These are phyloP conservation scores for Taiozyma sp. DNA, from an alignment of 1,139 yeast species.

Conservation along the genomic window DNA sequence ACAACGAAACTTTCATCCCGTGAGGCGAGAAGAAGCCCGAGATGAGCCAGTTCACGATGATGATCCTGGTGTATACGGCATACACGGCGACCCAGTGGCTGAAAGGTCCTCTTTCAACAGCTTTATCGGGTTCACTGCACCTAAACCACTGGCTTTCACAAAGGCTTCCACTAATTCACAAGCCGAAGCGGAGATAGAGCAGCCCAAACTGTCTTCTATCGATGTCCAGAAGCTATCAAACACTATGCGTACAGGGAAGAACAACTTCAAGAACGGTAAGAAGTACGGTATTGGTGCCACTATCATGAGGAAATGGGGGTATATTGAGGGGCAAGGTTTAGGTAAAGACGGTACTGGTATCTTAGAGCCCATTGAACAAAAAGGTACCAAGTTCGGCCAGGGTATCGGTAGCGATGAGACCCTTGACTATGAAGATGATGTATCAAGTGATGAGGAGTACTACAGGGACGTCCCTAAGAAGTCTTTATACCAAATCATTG, in stretches of 20 bases:
- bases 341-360: slow-evolving; percentile 73
- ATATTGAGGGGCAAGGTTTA: slow-evolving; percentile 73
- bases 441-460: slow-evolving; percentile 19
- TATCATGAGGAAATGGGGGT: slow-evolving; percentile 82
- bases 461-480: slow-evolving; percentile 21
- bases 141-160: slow-evolving; percentile 6
- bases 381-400: slow-evolving; percentile 55
- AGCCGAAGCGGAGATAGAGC: not conserved
- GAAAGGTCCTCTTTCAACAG: not conserved
- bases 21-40: not conserved
- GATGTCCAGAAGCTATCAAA: slow-evolving; percentile 12
- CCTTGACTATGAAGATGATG: slow-evolving; percentile 14
- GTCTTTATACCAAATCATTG: slow-evolving; percentile 32
- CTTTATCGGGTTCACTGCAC: not conserved
- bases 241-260: slow-evolving; percentile 4
- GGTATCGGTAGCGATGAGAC: slow-evolving; percentile 56
- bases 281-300: slow-evolving; percentile 84
- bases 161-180: slow-evolving; percentile 1
- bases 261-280: slow-evolving; percentile 17
- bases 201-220: slow-evolving; percentile 12
- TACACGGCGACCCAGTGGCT: not conserved
- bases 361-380: slow-evolving; percentile 68
- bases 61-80: not conserved
- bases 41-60: not conserved
- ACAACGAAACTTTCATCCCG: not conserved